Conservation (phyloP, 225 moss, liverwort and hornwort species). For the Physcomitrium patens region DNA sequence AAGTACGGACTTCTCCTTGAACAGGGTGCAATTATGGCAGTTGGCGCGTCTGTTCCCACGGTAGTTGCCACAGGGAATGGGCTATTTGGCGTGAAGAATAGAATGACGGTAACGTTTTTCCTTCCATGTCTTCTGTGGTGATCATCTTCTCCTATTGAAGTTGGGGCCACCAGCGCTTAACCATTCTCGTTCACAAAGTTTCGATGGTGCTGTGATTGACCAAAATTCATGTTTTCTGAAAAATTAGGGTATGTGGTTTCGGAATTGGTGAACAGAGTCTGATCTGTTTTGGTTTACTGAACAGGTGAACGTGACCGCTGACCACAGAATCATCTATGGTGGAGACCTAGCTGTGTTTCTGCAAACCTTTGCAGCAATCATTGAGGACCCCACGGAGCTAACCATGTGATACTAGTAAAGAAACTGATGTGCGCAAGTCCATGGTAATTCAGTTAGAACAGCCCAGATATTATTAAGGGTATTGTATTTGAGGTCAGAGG, state of each 20-base stretch:
- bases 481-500: too few relatives aligned
- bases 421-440: conserved; percentile 1
- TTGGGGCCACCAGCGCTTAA: background rate
- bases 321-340: conserved; percentile 95
- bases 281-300: conserved; percentile 26
- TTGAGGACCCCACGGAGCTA: conserved; percentile 91
- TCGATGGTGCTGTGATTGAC: background rate
- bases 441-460: background rate
- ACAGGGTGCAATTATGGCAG: conserved; percentile 99
- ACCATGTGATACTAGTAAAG: conserved; percentile 62
- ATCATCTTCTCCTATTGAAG: background rate
- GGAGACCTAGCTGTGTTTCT: conserved; percentile 93
- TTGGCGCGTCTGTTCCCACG: conserved; percentile 88
- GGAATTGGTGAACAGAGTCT: background rate
- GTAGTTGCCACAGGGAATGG: conserved; percentile 87
- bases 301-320: conserved; percentile 98
- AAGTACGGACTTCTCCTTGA: background rate
- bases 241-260: too few relatives aligned
- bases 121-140: background rate
- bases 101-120: conserved; percentile 77
- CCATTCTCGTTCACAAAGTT: background rate
- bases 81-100: conserved; percentile 87
- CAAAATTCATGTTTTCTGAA: too few relatives aligned
- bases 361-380: conserved; percentile 83
- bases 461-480: too few relatives aligned